Evolutionary conservation across 306 rosid genomes (phyloP).

Genomic region (Medicago arabica): DNA sequence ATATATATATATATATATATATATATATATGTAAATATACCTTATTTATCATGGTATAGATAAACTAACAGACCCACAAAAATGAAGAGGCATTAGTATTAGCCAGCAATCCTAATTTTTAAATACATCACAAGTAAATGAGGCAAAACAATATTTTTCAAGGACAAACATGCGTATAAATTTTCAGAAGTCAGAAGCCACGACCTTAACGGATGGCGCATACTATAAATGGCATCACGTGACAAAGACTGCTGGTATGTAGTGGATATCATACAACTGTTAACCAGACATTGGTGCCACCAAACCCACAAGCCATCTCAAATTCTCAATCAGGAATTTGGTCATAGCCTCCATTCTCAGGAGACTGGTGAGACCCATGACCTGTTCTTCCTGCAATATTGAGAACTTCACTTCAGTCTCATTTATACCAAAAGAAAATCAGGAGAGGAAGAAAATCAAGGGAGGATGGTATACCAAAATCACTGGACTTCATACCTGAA

Average conservation of each 20-base stretch:
- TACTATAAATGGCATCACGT: conserved; percentile 58
- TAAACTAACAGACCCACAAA: conserved; percentile 42
- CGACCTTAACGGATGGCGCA: conserved; percentile 61
- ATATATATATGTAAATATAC: conserved; percentile 35
- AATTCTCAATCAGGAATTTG: conserved; percentile 69
- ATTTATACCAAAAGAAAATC: conserved; percentile 8
- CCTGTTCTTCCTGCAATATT: conserved; percentile 71
- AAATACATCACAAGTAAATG: conserved; percentile 45
- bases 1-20: conserved; percentile 28
- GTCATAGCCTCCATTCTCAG: conserved; percentile 84
- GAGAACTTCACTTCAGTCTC: conserved; percentile 34
- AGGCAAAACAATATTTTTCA: conserved; percentile 41
- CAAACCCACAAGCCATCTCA: conserved; percentile 36
- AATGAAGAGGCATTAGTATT: conserved; percentile 42
- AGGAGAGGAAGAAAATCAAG: neutral
- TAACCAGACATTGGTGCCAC: conserved; percentile 51
- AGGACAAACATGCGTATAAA: conserved; percentile 47
- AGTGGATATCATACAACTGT: conserved; percentile 70
- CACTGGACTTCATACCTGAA: conserved; percentile 57
- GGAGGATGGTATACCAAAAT: neutral
- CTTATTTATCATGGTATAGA: conserved; percentile 43
- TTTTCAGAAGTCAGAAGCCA: conserved; percentile 47
- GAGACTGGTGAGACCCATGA: conserved; percentile 72
- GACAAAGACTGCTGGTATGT: conserved; percentile 53
- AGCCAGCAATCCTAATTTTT: conserved; percentile 46